Evolutionary conservation across 805 yeast species (phyloP).

Genomic region (Saccharomyces eubayanus): DNA sequence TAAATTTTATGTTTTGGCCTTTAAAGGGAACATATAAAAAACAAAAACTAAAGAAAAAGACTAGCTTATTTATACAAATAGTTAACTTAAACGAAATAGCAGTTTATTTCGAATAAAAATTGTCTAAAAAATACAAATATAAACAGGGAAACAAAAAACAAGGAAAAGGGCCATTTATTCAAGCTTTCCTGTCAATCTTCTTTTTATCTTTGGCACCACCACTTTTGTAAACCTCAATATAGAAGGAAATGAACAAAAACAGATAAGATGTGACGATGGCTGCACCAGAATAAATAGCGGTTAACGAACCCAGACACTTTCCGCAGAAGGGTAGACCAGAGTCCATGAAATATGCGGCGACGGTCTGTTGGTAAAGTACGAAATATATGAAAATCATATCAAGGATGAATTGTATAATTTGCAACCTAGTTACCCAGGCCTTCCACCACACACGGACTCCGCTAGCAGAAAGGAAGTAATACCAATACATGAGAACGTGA

Average conservation of each 20-base stretch:
- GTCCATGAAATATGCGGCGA: slow-evolving; percentile 31
- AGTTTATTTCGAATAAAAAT: not conserved
- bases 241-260: slow-evolving; percentile 67
- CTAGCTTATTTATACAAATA: not conserved
- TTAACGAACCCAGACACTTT: slow-evolving; percentile 65
- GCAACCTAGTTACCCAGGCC: slow-evolving; percentile 96
- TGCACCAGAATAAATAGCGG: slow-evolving; percentile 67
- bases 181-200: not conserved
- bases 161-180: not conserved
- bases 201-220: slow-evolving; percentile 38
- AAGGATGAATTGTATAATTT: slow-evolving; percentile 84
- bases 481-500: slow-evolving; percentile 96
- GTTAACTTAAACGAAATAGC: not conserved
- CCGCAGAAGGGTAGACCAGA: slow-evolving; percentile 45
- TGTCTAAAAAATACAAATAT: not conserved
- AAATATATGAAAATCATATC: slow-evolving; percentile 88
- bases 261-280: slow-evolving; percentile 69
- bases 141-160: not conserved
- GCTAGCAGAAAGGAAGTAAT: slow-evolving; percentile 86
- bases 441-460: slow-evolving; percentile 99
- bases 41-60: not conserved
- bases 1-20: not conserved
- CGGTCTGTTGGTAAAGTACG: slow-evolving; percentile 68
- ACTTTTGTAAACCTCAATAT: slow-evolving; percentile 66
- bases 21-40: not conserved